Evolutionary conservation across 148 eudicot genomes (phyloP), one percentile per base, ranked within the genome.

Genomic region (Cornus controversa): DNA sequence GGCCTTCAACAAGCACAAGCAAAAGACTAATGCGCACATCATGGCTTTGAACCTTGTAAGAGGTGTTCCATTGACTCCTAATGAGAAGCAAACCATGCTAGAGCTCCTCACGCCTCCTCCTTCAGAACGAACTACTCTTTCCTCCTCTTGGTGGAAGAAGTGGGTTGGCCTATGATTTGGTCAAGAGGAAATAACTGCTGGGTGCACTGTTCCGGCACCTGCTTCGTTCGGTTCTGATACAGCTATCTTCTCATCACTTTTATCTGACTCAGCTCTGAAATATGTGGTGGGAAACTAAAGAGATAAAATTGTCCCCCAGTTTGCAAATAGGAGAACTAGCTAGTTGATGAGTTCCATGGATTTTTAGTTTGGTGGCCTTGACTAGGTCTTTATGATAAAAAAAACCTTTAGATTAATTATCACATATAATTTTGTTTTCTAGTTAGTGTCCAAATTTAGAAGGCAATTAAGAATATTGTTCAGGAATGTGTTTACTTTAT

Each of bases 21-120:
- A 91, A 81, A 89, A 81, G 75, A 91, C 96, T 66, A 95, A 95
- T 80, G 96, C 93, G 50, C 99, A 91, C 78, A 83, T 95, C 73
- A 91, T 95, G 99, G 94, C 99, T 77, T 78, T 93, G 75, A 89
- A 95, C 65, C 94, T 93, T 71, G 86, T 93, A 47, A 86, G 97
- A 90, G 97, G 97, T 69, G 92, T 95, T 69, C 83, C 94, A 53
- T 73, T 96, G 73, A 93, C 98, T 5, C 93, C 97, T 14, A 93
- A 85, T 82, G 98, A 93, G 87, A 96, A 90, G 76, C 81, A 91
- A 81, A 85, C 91, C 31, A 96, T 96, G 98, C 92, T 96, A 23
- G 90, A 96, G 72, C 77, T 96, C 75, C 96, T 96, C 45, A 91
- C 91, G 11, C 99, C 97, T 64, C 93, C 99, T 70, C 85, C 99